Conservation (phyloP, 257 asterid genomes). For the Capsicum rhomboideum region DNA sequence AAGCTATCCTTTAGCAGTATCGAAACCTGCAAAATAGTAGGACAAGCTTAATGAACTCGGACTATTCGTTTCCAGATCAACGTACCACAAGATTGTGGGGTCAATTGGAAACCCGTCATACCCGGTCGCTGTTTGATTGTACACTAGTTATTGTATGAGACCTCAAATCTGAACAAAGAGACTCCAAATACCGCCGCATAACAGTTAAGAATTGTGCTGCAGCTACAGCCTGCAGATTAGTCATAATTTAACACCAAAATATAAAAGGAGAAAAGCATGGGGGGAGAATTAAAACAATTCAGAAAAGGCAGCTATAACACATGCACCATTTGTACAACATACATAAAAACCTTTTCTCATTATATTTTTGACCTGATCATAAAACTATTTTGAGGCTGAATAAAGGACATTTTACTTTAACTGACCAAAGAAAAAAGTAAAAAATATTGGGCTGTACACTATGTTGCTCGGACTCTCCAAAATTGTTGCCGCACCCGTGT, state of each 20-base stretch:
- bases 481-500: no score
- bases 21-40: slow-evolving; percentile 54
- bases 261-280: background rate
- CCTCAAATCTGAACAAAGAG: slow-evolving; percentile 76
- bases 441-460: background rate
- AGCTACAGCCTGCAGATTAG: slow-evolving; percentile 58
- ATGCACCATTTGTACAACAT: background rate
- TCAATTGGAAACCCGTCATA: slow-evolving; percentile 7
- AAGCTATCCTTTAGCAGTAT: slow-evolving; percentile 82
- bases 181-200: slow-evolving; percentile 62
- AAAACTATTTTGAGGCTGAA: background rate
- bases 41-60: background rate
- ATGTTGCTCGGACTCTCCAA: no score
- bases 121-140: slow-evolving; percentile 71
- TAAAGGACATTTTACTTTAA: background rate
- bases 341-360: background rate
- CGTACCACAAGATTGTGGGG: background rate
- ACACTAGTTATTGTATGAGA: slow-evolving; percentile 76
- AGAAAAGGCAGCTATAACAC: background rate
- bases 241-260: background rate
- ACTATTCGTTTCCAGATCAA: background rate
- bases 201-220: slow-evolving; percentile 50
- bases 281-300: background rate
- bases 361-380: background rate
- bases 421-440: background rate